Base-by-base conservation (phyloP, 495 filamentous ascomycete genomes). In the Podospora fimiseda region DNA sequence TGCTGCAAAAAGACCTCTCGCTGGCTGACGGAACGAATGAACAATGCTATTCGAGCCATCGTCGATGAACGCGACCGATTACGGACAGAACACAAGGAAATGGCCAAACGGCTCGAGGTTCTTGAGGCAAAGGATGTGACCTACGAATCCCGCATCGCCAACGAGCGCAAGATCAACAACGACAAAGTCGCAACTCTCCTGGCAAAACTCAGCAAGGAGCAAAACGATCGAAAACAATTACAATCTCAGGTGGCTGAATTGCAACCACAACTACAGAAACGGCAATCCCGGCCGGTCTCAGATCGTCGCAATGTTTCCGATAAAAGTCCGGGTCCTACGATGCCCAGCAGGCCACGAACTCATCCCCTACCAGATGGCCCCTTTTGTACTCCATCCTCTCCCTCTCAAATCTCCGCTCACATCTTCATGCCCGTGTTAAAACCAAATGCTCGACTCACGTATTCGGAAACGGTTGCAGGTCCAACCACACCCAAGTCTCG, bases 1-100 rank as follows among this genome's bases (percentile, higher is more conserved):
- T 73, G 70, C 60, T 74, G 71, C 56, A 68, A 65, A 23, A 66
- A 55, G 47, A 65, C 55, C 50, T 60, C 43, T 23, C 61, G 64
- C 0, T 67, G 59, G 27, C 40, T 70, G n/a, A 67, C 63, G 6
- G 59, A 63, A 1, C 55, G 57, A 13, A 61, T 70, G 46, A 66
- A 65, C 50, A 57, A 50, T 6, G 54, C 39, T 20, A 47, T 61
- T 33, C 62, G 52, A 24, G 22, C 52, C 3, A 56, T 43, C 9
- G 48, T 57, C 1, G 57, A 67, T 11, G 66, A 69, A 50, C 50
- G 63, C 4, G 57, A 68, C 36, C 59, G 61, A 14, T 18, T 68
- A 43, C 58, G 48, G 9, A 36, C 33, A 0, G 64, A 65, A 22
- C 55, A 62, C 22, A 62, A 52, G 1, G 43, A 48, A 9, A 54